Evolutionary conservation across 495 filamentous ascomycete genomes (phyloP).

Genomic region (Penicillium longicatenatum): DNA sequence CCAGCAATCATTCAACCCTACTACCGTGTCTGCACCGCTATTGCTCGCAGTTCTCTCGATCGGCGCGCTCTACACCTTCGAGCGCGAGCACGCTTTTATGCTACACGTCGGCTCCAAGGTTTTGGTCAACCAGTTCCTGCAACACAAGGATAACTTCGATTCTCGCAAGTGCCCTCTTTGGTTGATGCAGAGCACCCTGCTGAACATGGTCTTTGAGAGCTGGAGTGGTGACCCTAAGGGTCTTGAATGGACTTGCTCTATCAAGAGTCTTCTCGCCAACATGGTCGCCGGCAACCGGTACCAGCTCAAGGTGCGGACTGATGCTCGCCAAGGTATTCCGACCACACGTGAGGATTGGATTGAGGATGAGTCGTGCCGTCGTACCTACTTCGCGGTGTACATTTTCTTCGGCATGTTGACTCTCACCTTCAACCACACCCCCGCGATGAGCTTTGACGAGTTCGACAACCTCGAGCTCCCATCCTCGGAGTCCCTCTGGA

Average conservation of each 20-base stretch:
- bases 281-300: constrained; percentile 98
- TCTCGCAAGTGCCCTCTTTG: constrained; percentile 97
- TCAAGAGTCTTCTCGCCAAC: constrained; percentile 95
- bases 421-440: constrained; percentile 96
- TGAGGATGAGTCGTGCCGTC: constrained; percentile 92
- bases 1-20: constrained; percentile 85
- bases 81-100: constrained; percentile 93
- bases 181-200: constrained; percentile 93
- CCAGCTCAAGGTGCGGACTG: constrained; percentile 87
- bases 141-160: constrained; percentile 98
- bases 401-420: constrained; percentile 98
- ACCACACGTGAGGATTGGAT: constrained; percentile 91
- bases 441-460: constrained; percentile 96
- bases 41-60: constrained; percentile 93
- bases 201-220: constrained; percentile 99
- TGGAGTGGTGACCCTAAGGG: constrained; percentile 99
- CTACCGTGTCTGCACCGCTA: constrained; percentile 73
- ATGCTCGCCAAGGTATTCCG: constrained; percentile 76
- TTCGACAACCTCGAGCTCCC: constrained; percentile 92
- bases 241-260: constrained; percentile 97
- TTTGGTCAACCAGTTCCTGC: constrained; percentile 92
- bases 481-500: constrained; percentile 94
- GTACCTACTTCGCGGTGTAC: constrained; percentile 98
- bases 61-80: constrained; percentile 93
- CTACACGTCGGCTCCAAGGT: constrained; percentile 98